Evolutionary conservation across 1,284 basidiomycete species (phyloP).

Genomic region (Fomitopsis palustris): DNA sequence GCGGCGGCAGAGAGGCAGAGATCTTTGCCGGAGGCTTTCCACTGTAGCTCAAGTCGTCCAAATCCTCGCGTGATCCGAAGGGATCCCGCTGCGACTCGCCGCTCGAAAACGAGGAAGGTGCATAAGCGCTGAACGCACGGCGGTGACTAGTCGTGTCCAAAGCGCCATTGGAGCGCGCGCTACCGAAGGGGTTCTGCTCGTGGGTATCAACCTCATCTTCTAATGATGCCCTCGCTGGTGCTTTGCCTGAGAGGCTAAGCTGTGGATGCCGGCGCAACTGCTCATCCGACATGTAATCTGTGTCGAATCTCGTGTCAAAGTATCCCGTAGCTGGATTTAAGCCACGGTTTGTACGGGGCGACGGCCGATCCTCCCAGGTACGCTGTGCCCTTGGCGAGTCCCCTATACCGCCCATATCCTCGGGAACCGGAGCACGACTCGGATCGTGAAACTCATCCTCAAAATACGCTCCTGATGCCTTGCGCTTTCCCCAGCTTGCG

Average conservation of each 20-base stretch:
- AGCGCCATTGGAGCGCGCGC: slow-evolving; percentile 15
- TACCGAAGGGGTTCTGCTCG: slow-evolving; percentile 14
- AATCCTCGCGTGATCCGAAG: slow-evolving; percentile 24
- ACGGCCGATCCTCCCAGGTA: slow-evolving; percentile 16
- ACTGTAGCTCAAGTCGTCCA: slow-evolving; percentile 20
- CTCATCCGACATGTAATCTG: slow-evolving; percentile 28
- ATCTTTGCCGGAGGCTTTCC: slow-evolving; percentile 12
- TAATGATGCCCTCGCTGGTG: background rate
- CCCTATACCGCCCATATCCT: background rate
- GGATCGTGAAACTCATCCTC: slow-evolving; percentile 33
- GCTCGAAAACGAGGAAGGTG: slow-evolving; percentile 13
- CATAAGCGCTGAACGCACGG: slow-evolving; percentile 37
- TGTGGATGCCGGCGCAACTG: slow-evolving; percentile 24
- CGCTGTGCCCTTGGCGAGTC: slow-evolving; percentile 1
- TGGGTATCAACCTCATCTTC: background rate
- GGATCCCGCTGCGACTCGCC: slow-evolving; percentile 18
- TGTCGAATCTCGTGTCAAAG: slow-evolving; percentile 40
- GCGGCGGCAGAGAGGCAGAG: slow-evolving; percentile 12
- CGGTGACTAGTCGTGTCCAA: slow-evolving; percentile 29
- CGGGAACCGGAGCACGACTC: slow-evolving; percentile 15
- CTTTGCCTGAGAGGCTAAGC: slow-evolving; percentile 9
- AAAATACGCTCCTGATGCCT: slow-evolving; percentile 53
- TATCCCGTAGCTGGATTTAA: slow-evolving; percentile 25
- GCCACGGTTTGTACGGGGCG: slow-evolving; percentile 13
- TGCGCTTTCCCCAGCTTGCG: slow-evolving; percentile 52